phyloP scores from a whole-genome alignment of 768 basidiomycete species.

The Xanthoconium purpureum region DNA sequence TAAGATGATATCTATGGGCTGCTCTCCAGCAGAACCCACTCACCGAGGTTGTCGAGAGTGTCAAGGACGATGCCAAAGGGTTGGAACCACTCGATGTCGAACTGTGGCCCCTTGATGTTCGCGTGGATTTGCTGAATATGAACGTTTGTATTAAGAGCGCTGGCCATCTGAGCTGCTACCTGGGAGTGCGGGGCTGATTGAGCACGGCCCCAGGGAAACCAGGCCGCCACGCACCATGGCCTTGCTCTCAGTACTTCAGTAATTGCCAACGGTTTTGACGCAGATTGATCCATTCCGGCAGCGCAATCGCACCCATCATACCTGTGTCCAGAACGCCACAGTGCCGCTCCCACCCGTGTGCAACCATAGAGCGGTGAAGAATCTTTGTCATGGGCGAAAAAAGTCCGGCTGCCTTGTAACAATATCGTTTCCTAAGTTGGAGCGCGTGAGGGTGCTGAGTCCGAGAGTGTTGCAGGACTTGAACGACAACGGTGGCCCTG shows the following conservation, averaged over 20 bases:
- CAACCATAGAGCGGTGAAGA: no score
- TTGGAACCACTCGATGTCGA: slow-evolving; percentile 87
- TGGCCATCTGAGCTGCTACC: slow-evolving; percentile 82
- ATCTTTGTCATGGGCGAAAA: no score
- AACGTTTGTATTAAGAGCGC: slow-evolving; percentile 84
- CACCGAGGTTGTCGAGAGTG: slow-evolving; percentile 94
- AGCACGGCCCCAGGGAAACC: not conserved
- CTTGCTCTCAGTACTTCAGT: slow-evolving; percentile 61
- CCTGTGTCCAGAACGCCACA: no score
- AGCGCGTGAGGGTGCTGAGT: slow-evolving; percentile 57
- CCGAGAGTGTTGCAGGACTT: slow-evolving; percentile 53
- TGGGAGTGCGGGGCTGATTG: slow-evolving; percentile 23
- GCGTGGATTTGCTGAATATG: slow-evolving; percentile 86
- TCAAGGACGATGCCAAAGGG: slow-evolving; percentile 92
- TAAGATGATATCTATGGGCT: no score
- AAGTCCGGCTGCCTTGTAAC: no score
- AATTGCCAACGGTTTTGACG: no score
- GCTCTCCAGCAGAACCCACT: no score
- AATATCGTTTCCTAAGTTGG: slow-evolving; percentile 59
- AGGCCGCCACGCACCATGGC: slow-evolving; percentile 55
- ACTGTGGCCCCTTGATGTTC: slow-evolving; percentile 92
- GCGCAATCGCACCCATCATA: no score
- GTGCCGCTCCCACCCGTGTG: no score
- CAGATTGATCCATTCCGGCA: no score
- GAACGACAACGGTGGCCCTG: slow-evolving; percentile 53